Evolutionary conservation across 352 stramenopile species (phyloP), one percentile per base, ranked within the genome.

Genomic region (Phytophthora chlamydospora): DNA sequence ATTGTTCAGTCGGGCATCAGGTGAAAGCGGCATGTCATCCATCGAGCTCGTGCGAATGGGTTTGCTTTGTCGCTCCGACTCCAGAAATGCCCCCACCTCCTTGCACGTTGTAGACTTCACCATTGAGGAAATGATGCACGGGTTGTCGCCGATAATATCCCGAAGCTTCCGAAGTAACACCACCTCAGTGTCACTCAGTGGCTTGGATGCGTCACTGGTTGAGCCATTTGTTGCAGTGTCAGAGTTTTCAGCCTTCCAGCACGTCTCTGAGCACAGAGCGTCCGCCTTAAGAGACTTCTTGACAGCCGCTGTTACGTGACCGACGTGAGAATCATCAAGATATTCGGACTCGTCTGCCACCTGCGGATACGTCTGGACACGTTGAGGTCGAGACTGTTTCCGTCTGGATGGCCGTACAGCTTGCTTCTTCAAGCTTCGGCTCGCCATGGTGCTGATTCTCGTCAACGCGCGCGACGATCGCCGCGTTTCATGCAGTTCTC

Each of bases 71-170:
- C 74, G 67, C 42, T 91, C 76, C 12, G 52, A 74, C 35, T 75
- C 65, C 38, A 93, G 58, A 54, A 81, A 85, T 7, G 55, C 46
- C 14, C 78, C 62, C n/a, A 93, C 62, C 14, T 88, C 80, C 27
- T 73, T 70, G 44, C 84, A 93, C 31, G 66, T 63, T 16, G 84
- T 71, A n/a, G 78, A 82, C 33, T 79, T 73, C 11, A 90, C 29
- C 38, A 91, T 75, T 4, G 63, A 73, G 27, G 77, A 76, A 41
- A 93, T 85, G 49, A 90, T 77, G 42, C 83, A 93, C 8, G 81
- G 62, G 43, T 88, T 89, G 38, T 89, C 78, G 7, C 81, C 81
- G 40, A 91, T 67, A 3, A 81, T 76, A 24, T 66, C 64, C 6
- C 71, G 59, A 33, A 88, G 68, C 62, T 89, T 90, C 29, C 78